Evolutionary conservation across 768 basidiomycete genomes (phyloP).

Genomic region (Russula sp.): DNA sequence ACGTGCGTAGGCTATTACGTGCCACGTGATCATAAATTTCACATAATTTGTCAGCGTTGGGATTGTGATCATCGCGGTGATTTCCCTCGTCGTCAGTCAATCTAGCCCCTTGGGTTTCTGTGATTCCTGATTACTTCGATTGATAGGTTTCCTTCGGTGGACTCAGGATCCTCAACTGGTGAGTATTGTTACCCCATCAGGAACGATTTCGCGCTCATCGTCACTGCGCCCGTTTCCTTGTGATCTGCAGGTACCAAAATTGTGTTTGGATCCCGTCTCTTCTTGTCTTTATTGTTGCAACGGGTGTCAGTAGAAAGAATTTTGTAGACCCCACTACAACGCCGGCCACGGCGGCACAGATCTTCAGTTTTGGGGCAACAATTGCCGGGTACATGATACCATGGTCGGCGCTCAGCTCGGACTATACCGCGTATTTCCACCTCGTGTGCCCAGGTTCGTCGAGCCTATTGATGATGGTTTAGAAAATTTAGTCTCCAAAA

Average conservation of each 20-base stretch:
- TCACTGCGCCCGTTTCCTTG: no score
- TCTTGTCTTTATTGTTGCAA: slow-evolving; percentile 64
- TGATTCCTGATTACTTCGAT: slow-evolving; percentile 7
- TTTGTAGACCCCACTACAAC: slow-evolving; percentile 47
- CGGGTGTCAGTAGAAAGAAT: slow-evolving; percentile 71
- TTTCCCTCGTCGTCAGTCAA: slow-evolving; percentile 52
- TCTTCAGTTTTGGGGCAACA: slow-evolving; percentile 64
- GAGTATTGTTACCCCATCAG: slow-evolving; percentile 10
- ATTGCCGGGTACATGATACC: slow-evolving; percentile 73
- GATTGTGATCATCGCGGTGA: slow-evolving; percentile 70
- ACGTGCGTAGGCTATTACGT: slow-evolving; percentile 38
- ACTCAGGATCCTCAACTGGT: slow-evolving; percentile 59
- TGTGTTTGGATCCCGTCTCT: slow-evolving; percentile 74
- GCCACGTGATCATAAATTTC: neutral
- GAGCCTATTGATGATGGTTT: neutral
- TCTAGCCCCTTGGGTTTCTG: neutral
- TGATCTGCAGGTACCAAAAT: slow-evolving; percentile 63
- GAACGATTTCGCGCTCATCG: neutral
- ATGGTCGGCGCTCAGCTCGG: slow-evolving; percentile 59
- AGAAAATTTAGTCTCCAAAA: neutral
- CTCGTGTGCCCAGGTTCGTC: slow-evolving; percentile 54
- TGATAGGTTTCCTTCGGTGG: slow-evolving; percentile 64
- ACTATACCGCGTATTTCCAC: slow-evolving; percentile 71
- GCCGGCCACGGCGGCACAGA: slow-evolving; percentile 51
- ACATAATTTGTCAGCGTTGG: slow-evolving; percentile 46